phyloP scores from a whole-genome alignment of 2,329 filamentous ascomycete species.

The Tympanopsis confertula region DNA sequence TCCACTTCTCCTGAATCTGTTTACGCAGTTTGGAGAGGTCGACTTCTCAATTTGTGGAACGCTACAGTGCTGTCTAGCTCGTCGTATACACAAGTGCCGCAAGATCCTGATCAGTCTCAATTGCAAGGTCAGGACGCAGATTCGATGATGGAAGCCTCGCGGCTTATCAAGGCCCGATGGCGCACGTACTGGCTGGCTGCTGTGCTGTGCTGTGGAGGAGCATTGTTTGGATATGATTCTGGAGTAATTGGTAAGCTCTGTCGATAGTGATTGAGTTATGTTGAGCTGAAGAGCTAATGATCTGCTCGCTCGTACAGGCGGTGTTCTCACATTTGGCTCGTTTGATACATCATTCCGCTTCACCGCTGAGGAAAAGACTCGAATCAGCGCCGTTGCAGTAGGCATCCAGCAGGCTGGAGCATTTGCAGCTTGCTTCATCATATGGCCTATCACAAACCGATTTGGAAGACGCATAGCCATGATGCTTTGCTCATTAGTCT shows the following conservation, averaged over 20 bases:
- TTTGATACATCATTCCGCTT: slow-evolving; percentile 25
- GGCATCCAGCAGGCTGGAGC: slow-evolving; percentile 28
- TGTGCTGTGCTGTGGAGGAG: slow-evolving; percentile 1
- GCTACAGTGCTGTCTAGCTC: too few species aligned
- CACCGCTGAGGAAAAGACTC: slow-evolving; percentile 13
- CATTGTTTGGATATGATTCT: slow-evolving; percentile 1
- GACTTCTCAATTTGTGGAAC: too few species aligned
- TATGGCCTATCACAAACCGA: slow-evolving; percentile 27
- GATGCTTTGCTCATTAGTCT: slow-evolving; percentile 24
- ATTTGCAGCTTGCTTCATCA: slow-evolving; percentile 28
- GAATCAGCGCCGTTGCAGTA: slow-evolving; percentile 24
- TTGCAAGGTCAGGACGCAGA: too few species aligned
- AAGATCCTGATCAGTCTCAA: too few species aligned
- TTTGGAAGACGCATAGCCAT: slow-evolving; percentile 27
- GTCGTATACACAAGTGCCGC: too few species aligned
- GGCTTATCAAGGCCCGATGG: not conserved
- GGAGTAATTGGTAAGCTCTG: not conserved
- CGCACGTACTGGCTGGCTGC: not conserved
- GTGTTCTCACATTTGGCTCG: slow-evolving; percentile 22
- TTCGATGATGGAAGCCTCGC: too few species aligned
- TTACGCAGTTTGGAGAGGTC: too few species aligned
- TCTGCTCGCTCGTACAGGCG: slow-evolving; percentile 16
- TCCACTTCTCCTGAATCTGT: too few species aligned
- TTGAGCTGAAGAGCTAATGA: too few species aligned
- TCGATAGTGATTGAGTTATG: too few species aligned